Conservation (phyloP, 192 early-diverging fungal species). For the Bifiguratus adelaidae region DNA sequence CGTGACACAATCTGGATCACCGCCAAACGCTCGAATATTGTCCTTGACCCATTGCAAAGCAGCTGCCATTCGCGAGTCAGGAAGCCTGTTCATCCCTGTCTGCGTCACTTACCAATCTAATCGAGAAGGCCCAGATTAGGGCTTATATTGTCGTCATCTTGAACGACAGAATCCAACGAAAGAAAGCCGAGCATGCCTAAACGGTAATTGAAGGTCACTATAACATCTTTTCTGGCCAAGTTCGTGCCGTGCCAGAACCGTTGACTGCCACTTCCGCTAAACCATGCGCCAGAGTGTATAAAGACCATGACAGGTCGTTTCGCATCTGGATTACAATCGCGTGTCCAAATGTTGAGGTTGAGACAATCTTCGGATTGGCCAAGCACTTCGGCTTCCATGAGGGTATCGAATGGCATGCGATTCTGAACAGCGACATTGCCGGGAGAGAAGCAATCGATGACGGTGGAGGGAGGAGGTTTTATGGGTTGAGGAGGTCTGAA, state of each 20-base stretch:
- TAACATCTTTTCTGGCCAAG: conserved; percentile 10
- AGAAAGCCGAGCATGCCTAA: conserved; percentile 39
- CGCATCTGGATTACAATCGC: conserved; percentile 6
- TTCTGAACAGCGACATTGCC: conserved; percentile 18
- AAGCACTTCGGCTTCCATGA: conserved; percentile 12
- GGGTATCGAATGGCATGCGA: conserved; percentile 13
- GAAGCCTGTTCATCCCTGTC: too few species aligned
- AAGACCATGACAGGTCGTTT: conserved; percentile 49
- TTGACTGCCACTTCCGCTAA: conserved; percentile 20
- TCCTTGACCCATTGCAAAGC: conserved; percentile 46
- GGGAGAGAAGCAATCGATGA: conserved; percentile 14
- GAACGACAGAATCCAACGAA: not conserved
- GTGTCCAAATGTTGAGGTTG: conserved; percentile 40
- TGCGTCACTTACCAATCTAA: conserved; percentile 16
- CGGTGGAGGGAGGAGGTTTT: conserved; percentile 6
- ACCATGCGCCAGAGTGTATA: conserved; percentile 46
- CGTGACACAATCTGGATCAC: conserved; percentile 41
- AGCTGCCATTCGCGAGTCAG: too few species aligned
- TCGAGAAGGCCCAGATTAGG: conserved; percentile 13
- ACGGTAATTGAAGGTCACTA: conserved; percentile 44
- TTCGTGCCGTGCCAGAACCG: conserved; percentile 29
- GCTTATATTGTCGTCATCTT: conserved; percentile 5
- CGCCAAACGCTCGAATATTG: conserved; percentile 58
- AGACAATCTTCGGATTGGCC: conserved; percentile 40
- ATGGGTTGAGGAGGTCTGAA: conserved; percentile 25